Conservation (phyloP, 306 rosid genomes). For the Fagus sylvatica region DNA sequence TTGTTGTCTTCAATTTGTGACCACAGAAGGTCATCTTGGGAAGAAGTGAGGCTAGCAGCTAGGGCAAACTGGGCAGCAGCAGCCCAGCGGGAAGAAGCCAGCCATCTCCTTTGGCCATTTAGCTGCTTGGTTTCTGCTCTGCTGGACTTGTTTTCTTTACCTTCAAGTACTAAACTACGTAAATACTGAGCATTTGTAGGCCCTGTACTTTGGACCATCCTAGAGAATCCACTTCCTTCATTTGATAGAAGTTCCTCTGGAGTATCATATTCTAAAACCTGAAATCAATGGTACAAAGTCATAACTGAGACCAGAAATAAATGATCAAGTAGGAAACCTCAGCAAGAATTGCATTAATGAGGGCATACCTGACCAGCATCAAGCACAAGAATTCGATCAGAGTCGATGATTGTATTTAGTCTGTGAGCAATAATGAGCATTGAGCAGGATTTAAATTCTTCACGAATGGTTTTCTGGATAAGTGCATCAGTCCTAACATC, state of each 20-base stretch:
- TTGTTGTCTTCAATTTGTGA: conserved; percentile 28
- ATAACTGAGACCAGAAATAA: not conserved
- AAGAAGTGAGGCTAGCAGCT: conserved; percentile 58
- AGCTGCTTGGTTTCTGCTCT: conserved; percentile 22
- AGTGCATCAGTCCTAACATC: conserved; percentile 88
- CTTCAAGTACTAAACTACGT: conserved; percentile 48
- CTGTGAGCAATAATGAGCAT: conserved; percentile 91
- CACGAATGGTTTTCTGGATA: conserved; percentile 80
- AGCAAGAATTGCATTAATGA: not conserved
- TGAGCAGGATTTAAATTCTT: conserved; percentile 77
- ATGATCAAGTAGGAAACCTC: not conserved
- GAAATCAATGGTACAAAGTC: conserved; percentile 11
- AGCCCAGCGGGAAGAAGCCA: conserved; percentile 53
- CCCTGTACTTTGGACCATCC: conserved; percentile 89
- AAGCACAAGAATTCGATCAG: conserved; percentile 65
- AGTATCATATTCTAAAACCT: conserved; percentile 74
- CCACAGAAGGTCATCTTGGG: conserved; percentile 55
- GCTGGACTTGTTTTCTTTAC: conserved; percentile 18
- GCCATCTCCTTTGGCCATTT: conserved; percentile 30
- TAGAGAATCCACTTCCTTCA: conserved; percentile 65
- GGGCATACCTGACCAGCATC: conserved; percentile 69
- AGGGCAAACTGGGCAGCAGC: conserved; percentile 76
- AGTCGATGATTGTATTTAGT: conserved; percentile 78
- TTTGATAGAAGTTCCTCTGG: conserved; percentile 57
- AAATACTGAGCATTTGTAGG: conserved; percentile 72